Conservation (phyloP, 2,329 filamentous ascomycete species). For the Tolypocladium paradoxum region DNA sequence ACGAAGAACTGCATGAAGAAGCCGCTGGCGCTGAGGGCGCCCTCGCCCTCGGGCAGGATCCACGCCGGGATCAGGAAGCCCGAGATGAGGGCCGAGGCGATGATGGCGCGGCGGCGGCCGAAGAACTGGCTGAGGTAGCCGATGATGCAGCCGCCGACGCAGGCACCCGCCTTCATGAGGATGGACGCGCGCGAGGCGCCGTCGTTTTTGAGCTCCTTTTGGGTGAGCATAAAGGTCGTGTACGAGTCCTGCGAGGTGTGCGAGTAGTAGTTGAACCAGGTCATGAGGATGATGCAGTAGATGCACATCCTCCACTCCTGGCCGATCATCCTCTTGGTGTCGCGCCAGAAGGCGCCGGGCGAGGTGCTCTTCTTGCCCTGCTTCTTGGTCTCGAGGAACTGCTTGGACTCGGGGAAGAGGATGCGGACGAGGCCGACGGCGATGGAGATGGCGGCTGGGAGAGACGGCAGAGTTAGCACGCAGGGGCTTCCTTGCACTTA, state of each 20-base stretch:
- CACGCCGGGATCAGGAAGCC: conserved; percentile 56
- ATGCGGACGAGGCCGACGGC: conserved; percentile 57
- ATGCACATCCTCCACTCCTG: conserved; percentile 68
- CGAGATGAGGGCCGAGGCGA: conserved; percentile 48
- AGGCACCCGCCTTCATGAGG: conserved; percentile 69
- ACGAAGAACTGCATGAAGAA: conserved; percentile 63
- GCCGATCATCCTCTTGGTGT: conserved; percentile 56
- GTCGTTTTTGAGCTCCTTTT: conserved; percentile 57
- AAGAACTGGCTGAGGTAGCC: conserved; percentile 68
- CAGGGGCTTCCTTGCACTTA: neutral
- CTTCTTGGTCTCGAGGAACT: conserved; percentile 61
- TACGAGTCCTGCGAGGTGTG: conserved; percentile 75
- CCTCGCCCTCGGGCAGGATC: conserved; percentile 54
- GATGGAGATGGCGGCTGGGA: conserved; percentile 51
- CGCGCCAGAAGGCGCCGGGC: conserved; percentile 51
- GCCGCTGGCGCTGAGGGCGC: conserved; percentile 48
- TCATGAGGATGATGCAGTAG: conserved; percentile 72
- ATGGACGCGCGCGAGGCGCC: conserved; percentile 65
- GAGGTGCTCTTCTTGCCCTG: conserved; percentile 38
- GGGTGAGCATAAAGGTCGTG: conserved; percentile 66
- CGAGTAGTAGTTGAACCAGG: conserved; percentile 64
- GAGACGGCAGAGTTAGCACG: neutral
- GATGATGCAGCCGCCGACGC: conserved; percentile 60
- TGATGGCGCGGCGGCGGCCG: conserved; percentile 60
- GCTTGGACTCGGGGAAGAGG: conserved; percentile 61